A percentile compares a stretch with the other conserved stretches of the same genome.
These are phyloP conservation scores for Blastocystis sp. DNA, from an alignment of 352 stramenopile species.

Conservation along the genomic window DNA sequence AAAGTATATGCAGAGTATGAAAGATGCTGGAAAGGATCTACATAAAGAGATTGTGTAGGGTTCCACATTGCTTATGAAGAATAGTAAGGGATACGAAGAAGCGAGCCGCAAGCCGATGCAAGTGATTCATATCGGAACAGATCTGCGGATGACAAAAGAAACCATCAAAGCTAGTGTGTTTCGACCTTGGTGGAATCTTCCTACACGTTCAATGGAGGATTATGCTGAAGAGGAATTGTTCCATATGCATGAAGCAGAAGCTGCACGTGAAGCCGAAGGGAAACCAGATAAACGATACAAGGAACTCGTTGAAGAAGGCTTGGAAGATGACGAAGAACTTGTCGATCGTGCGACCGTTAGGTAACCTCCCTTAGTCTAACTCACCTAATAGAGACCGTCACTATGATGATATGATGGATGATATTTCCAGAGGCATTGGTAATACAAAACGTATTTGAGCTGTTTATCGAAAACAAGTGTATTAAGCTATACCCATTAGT, in stretches of 20 bases:
- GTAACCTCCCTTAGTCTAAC: not conserved
- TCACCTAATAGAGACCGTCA: conserved; percentile 22
- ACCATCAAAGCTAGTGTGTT: conserved; percentile 61
- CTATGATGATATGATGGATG: conserved; percentile 57
- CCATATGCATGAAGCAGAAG: conserved; percentile 64
- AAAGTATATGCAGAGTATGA: conserved; percentile 46
- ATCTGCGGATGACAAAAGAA: conserved; percentile 38
- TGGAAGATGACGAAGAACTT: conserved; percentile 59
- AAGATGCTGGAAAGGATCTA: conserved; percentile 41
- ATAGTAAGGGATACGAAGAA: conserved; percentile 36
- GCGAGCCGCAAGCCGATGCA: conserved; percentile 35
- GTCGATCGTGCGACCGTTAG: conserved; percentile 39
- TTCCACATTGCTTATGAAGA: not conserved
- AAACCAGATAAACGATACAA: conserved; percentile 43
- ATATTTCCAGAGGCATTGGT: conserved; percentile 56
- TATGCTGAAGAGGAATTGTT: conserved; percentile 62
- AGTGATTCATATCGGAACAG: conserved; percentile 50
- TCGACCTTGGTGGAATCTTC: conserved; percentile 63
- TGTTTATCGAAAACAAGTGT: conserved; percentile 62
- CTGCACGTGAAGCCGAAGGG: not conserved
- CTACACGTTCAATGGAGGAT: conserved; percentile 48
- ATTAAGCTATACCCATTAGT: conserved; percentile 23
- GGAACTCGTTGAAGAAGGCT: conserved; percentile 52
- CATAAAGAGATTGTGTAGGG: conserved; percentile 13
- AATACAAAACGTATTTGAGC: conserved; percentile 62